Base-by-base conservation (phyloP, 2,329 filamentous ascomycete genomes). In the Rutstroemia sp. region DNA sequence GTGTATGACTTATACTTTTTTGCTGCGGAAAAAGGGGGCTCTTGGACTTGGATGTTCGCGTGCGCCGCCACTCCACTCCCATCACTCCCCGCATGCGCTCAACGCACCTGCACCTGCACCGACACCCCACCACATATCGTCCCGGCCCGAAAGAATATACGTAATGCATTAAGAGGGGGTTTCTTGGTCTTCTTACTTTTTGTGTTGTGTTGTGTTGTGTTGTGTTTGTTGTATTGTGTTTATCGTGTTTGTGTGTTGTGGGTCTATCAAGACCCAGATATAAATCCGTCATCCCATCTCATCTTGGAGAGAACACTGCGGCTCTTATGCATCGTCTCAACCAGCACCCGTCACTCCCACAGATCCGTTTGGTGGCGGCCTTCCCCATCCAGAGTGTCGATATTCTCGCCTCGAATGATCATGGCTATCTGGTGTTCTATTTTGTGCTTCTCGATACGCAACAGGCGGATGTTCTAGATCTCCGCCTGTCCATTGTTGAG, bases 401-500 rank as follows among this genome's bases (percentile, higher is more conserved):
- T 69, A 68, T 25, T 69, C 67, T 44, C 53, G 50, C 42, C 64
- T 61, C 21, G 53, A 9, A 36, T 64, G 63, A 19, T 57, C 52
- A 51, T 69, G 67, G 44, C 65, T 70, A 39, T 70, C 69, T 19
- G 68, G 68, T 1, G 68, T 69, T 9, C 64, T 65, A 53, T 64
- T 68, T 25, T 60, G 58, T 6, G 66, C 61, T 34, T 65, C 59
- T 19, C 54, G 36, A 52, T 66, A 68, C 5, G 66, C 57, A 9
- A 60, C 46, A 23, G 23, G 23, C 9, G 65, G 64, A 5, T 60
- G 61, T 39, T 68, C 66, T 14, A 66, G 51, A 25, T 69, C 66
- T 17, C 9, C 19, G 5, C 38, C 47, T 59, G 74, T 73, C 59
- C 76, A 75, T 70, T 77, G 77, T 60, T 75, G 75, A 7, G 76